phyloP scores from a whole-genome alignment of 371 early-diverging fungal genomes.

The Apophysomyces variabilis region DNA sequence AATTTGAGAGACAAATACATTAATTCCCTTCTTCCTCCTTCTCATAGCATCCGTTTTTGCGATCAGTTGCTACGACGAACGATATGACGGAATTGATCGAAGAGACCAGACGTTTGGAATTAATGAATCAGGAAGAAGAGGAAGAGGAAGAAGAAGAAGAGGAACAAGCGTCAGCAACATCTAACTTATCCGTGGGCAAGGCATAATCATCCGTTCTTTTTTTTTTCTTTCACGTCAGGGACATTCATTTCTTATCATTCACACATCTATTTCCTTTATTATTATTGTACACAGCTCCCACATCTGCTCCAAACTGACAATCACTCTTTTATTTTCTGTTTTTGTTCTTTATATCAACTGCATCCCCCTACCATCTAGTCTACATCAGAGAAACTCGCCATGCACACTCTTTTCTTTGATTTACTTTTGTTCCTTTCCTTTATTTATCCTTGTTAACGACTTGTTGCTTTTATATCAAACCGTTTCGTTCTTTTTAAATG shows the following conservation, averaged over 20 bases:
- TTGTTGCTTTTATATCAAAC: not conserved
- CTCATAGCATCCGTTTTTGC: conserved; percentile 44
- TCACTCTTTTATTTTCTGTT: not conserved
- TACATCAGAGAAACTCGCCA: not conserved
- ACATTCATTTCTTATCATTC: not conserved
- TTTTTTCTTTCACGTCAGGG: not conserved
- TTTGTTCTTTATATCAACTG: not conserved
- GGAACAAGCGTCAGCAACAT: conserved; percentile 24
- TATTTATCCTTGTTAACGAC: not conserved
- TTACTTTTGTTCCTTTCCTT: not conserved
- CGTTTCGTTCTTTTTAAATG: conserved; percentile 1
- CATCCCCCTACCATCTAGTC: not conserved
- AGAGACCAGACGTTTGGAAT: conserved; percentile 25
- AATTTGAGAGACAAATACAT: not conserved
- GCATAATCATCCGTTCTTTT: conserved; percentile 7
- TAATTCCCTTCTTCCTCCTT: not conserved
- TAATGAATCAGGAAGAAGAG: conserved; percentile 24
- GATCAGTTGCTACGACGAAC: conserved; percentile 31
- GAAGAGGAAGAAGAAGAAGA: conserved; percentile 25
- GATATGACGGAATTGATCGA: conserved; percentile 31
- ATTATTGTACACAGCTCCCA: not conserved
- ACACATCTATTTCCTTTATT: not conserved
- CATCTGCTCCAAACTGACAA: not conserved
- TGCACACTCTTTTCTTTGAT: not conserved
- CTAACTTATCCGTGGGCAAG: conserved; percentile 21